These are phyloP conservation scores for Candida qinlingensis DNA, from an alignment of 805 yeast species.

Conservation along the genomic window DNA sequence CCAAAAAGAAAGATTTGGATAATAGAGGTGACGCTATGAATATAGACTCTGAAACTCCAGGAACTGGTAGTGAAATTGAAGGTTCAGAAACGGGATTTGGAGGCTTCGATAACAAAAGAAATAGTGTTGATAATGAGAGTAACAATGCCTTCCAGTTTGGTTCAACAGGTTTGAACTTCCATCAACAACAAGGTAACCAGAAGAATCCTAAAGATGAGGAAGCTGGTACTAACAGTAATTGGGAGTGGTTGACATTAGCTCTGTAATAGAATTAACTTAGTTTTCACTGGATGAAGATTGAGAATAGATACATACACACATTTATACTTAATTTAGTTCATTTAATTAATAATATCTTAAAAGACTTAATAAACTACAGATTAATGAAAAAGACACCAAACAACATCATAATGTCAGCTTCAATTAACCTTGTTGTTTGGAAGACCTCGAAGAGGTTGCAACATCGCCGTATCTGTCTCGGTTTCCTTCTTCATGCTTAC, in stretches of 20 bases:
- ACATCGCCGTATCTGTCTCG: constrained; percentile 30
- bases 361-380: background rate
- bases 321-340: background rate
- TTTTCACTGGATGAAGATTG: background rate
- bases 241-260: constrained; percentile 27
- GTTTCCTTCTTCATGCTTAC: constrained; percentile 16
- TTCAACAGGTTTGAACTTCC: constrained; percentile 7
- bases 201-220: constrained; percentile 6
- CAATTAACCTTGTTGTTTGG: background rate
- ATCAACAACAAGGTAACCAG: background rate
- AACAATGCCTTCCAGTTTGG: constrained; percentile 8
- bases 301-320: background rate
- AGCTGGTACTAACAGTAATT: constrained; percentile 20
- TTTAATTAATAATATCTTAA: background rate
- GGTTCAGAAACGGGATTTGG: constrained; percentile 1
- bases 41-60: constrained; percentile 3
- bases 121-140: background rate
- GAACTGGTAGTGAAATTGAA: constrained; percentile 6
- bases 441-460: constrained; percentile 19
- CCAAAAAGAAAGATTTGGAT: background rate
- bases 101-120: background rate
- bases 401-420: too few relatives aligned
- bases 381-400: too few relatives aligned
- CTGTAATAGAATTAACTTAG: constrained; percentile 9
- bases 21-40: background rate